phyloP scores from a whole-genome alignment of 1,284 basidiomycete genomes.

The Cutaneotrichosporon mucoides region DNA sequence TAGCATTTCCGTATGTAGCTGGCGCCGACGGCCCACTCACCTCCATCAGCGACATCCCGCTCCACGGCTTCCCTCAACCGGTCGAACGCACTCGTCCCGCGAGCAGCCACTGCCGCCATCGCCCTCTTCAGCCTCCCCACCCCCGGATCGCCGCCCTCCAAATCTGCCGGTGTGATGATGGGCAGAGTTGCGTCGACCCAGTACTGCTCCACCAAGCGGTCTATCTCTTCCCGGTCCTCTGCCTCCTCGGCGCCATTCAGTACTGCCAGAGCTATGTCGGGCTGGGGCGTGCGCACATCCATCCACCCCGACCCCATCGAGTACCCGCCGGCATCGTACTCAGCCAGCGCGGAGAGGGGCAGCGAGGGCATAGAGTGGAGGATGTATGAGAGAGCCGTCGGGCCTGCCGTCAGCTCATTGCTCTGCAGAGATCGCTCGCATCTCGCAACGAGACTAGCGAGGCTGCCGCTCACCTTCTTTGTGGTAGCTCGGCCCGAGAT shows the following conservation, averaged over 20 bases:
- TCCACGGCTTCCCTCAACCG: slow-evolving; percentile 19
- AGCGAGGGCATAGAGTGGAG: slow-evolving; percentile 31
- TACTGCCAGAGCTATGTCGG: background rate
- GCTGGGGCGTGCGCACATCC: slow-evolving; percentile 4
- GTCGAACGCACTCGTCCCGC: slow-evolving; percentile 13
- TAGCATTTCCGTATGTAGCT: too few relatives aligned
- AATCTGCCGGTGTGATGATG: slow-evolving; percentile 22
- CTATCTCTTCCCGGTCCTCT: background rate
- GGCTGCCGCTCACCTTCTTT: slow-evolving; percentile 22
- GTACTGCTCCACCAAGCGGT: slow-evolving; percentile 24
- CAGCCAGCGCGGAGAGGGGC: slow-evolving; percentile 19
- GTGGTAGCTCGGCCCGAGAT: background rate
- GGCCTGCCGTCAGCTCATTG: slow-evolving; percentile 13
- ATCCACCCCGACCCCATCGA: slow-evolving; percentile 24
- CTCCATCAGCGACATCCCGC: slow-evolving; percentile 20
- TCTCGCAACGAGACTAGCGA: too few relatives aligned
- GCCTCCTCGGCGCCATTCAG: too few relatives aligned
- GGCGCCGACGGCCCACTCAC: slow-evolving; percentile 7
- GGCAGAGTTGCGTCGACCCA: slow-evolving; percentile 24
- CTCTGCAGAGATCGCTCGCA: too few relatives aligned
- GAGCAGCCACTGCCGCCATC: slow-evolving; percentile 28
- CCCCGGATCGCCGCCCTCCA: slow-evolving; percentile 11
- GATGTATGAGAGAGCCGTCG: slow-evolving; percentile 27
- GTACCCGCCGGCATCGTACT: slow-evolving; percentile 16
- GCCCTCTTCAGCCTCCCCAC: slow-evolving; percentile 15